Evolutionary conservation across 2,329 filamentous ascomycete species (phyloP), one percentile per base, ranked within the genome.

Genomic region (Chlorencoelia australis): DNA sequence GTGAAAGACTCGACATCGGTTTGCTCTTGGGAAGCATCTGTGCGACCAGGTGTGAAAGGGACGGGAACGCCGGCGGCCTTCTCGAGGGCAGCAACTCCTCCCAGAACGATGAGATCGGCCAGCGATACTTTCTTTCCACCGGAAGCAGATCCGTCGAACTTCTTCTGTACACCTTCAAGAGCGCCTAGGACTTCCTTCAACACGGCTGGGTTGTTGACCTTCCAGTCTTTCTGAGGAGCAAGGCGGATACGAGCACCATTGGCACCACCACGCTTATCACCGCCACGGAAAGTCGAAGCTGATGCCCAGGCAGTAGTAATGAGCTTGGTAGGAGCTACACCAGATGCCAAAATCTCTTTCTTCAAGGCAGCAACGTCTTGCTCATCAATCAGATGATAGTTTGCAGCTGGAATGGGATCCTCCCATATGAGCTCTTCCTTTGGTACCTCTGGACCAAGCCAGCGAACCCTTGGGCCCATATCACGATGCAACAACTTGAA

Each of bases 401-500:
- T 60, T 5, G 67, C 59, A 4, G 67, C 57, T 16, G 82, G 81
- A 32, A 87, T 60, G 9, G 79, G 78, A 53, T 88, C 82, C 54
- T 87, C 79, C 82, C 82, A 88, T 51, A 75, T 53, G n/a, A 80
- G 66, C 9, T 67, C 65, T 66, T 87, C 79, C 35, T 67, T 64
- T 31, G 82, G 81, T 13, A 84, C 66, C 60, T 88, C 82, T 1
- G 82, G 82, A 19, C 82, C 82, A 30, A 86, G 53, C 67, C 82
- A 87, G 55, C 79, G 79, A 16, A 69, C 56, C 36, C 73, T 66
- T 28, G 82, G 82, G 11, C 82, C 82, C 63, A 88, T 72, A 57
- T 87, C 82, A 63, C 82, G 81, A 65, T 88, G 82, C 21, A 82
- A 67, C 27, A 88, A 71, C 73, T 88, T 87, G 73, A 84, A 88